Evolutionary conservation across 306 rosid species (phyloP).

Genomic region (Sindora glabra): DNA sequence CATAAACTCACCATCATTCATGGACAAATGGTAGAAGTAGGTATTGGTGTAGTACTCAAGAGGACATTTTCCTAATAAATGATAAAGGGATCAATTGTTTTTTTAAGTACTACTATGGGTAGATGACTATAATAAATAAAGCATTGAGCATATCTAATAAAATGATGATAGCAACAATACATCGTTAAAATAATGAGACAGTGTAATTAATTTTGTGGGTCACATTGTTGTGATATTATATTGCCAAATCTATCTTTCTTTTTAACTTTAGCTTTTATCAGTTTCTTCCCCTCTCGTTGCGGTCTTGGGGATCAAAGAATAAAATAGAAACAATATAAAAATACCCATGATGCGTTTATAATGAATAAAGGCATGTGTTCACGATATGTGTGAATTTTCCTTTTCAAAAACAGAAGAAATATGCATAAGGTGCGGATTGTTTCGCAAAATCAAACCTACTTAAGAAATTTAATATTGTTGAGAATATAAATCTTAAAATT

Average conservation of each 20-base stretch:
- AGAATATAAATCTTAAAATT: no score
- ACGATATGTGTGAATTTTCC: neutral
- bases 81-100: neutral
- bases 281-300: neutral
- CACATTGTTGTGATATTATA: neutral
- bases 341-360: neutral
- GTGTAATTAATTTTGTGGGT: neutral
- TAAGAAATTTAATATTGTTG: no score
- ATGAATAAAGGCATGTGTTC: slow-evolving; percentile 4
- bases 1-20: neutral
- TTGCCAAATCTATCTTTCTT: neutral
- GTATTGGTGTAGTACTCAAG: neutral
- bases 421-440: no score
- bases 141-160: neutral
- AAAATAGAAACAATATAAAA: neutral
- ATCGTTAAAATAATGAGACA: neutral
- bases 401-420: neutral
- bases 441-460: no score
- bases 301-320: neutral
- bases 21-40: slow-evolving; percentile 6
- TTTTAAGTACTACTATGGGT: neutral
- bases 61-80: neutral
- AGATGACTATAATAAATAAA: neutral
- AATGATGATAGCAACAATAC: slow-evolving; percentile 5
- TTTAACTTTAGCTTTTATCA: neutral